A percentile compares a stretch with the other conserved stretches of the same genome.
phyloP scores from a whole-genome alignment of 2,329 filamentous ascomycete species.

The Monilinia fructigena region DNA sequence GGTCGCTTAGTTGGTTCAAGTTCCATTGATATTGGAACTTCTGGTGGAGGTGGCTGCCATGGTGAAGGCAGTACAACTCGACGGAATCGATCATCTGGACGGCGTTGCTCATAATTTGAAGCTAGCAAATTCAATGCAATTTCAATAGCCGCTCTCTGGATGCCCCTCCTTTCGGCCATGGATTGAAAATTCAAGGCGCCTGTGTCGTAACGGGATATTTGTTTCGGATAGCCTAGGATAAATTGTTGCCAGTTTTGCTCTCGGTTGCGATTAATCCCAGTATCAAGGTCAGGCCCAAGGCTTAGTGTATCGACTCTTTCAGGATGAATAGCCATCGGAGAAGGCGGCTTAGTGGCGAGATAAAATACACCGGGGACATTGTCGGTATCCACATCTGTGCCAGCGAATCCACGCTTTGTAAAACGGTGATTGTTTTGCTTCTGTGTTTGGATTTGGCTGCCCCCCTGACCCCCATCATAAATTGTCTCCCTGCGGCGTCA shows the following conservation, averaged over 20 bases:
- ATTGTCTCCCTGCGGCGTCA: background rate
- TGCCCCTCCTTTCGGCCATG: slow-evolving; percentile 36
- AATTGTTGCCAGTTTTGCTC: slow-evolving; percentile 10
- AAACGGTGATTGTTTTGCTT: slow-evolving; percentile 1
- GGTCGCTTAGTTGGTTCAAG: slow-evolving; percentile 34
- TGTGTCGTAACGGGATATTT: background rate
- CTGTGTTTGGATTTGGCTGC: background rate
- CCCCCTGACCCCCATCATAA: background rate
- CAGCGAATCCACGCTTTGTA: slow-evolving; percentile 9
- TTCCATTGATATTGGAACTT: slow-evolving; percentile 32
- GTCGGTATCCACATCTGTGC: slow-evolving; percentile 15
- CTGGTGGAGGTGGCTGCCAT: slow-evolving; percentile 23
- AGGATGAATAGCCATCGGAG: background rate
- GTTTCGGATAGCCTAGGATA: slow-evolving; percentile 14
- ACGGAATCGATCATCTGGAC: slow-evolving; percentile 35
- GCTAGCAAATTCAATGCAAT: slow-evolving; percentile 34
- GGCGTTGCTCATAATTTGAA: slow-evolving; percentile 37
- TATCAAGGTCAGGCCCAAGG: slow-evolving; percentile 12
- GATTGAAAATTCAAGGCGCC: slow-evolving; percentile 29
- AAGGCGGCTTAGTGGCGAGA: slow-evolving; percentile 12
- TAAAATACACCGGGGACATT: slow-evolving; percentile 17
- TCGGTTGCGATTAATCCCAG: background rate
- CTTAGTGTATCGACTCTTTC: background rate
- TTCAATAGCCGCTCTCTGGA: slow-evolving; percentile 36
- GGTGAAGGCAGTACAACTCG: slow-evolving; percentile 26